Base-by-base conservation (phyloP, 768 basidiomycete genomes). In the Boletus rubescentipes region DNA sequence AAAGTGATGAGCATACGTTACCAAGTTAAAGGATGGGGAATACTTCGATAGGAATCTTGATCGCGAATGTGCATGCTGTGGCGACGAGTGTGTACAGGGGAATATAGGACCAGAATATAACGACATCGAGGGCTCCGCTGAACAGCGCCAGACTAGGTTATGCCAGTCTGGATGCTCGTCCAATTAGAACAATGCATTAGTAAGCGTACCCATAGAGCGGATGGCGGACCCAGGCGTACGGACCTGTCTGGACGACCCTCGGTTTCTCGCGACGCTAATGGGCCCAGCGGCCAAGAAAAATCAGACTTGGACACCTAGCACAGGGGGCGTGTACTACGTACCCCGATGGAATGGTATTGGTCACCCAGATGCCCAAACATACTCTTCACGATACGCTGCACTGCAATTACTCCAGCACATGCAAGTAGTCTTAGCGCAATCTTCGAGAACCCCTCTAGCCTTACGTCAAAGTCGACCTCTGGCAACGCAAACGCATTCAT, bases 161-260 rank as follows among this genome's bases (percentile, higher is more conserved):
- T 4, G 35, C n/a, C 9, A 41, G 26, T 21, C 34, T 11, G 5
- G 11, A 15, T 15, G 47, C 9, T n/a, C 6, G 16, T 14, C 12
- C 6, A 18, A n/a, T 18, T 34, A 35, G 34, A 31, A 7, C 14
- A 11, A 9, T 1, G 8, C 10, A 9, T 12, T n/a, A 1, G n/a
- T 16, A 26, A 32, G 4, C 55, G 11, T 26, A 60, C 58, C 21
- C 9, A 12, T 60, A 54, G 18, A 59, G 21, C 5, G 60, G 60
- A 23, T 61, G 59, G 12, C 60, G 54, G 5, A 58, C 50, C 45
- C 45, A 46, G 36, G 60, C 50, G 6, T 52, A 61, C 20, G 54
- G 44, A 15, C 59, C 60, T 7, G 59, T 51, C 40, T 61, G 54
- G 20, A 61, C 21, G 12, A 61, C 47, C 37, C 41, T 57, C 2